Evolutionary conservation across 2,329 filamentous ascomycete species (phyloP), one percentile per base, ranked within the genome.

Genomic region (Elsinoe fawcettii): DNA sequence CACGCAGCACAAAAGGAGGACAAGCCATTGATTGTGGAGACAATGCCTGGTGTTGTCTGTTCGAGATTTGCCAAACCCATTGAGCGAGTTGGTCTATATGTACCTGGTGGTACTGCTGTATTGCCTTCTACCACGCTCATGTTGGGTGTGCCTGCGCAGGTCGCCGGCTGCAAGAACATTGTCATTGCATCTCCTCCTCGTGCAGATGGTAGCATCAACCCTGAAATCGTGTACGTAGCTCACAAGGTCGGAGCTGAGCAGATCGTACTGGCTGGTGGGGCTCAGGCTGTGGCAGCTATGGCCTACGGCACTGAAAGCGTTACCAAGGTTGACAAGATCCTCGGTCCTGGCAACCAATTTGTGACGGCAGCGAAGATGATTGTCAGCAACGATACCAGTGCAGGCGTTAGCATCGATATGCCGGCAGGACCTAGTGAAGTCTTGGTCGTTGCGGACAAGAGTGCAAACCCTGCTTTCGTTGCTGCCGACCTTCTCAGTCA

Each of bases 321-420:
- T 53, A 88, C 79, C 71, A 99, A 99, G 77, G 93, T 99, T 6
- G 93, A 99, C 79, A 99, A 99, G 82, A 96, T 99, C 65, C 83
- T 97, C 11, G 93, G 93, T 0, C 93, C 93, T 2, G 93, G 93
- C 34, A 99, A 99, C 74, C 93, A 97, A 72, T 99, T 97, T 69
- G 93, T 99, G 39, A 99, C 93, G 0, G 93, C 93, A 0, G 93
- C 89, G 55, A 99, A 99, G 81, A 99, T 99, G 93, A 81, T 91
- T 65, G 93, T 99, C 43, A 89, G 87, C 73, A 99, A 99, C 72
- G 93, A 99, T 70, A 97, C 93, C 44, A 95, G 90, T 60, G 93
- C 93, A 11, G 88, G 89, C 20, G 91, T 96, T 39, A 86, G 90
- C 72, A 99, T 99, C 66, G 93, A 99, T 69, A 99, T 99, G 93